A percentile compares a stretch with the other conserved stretches of the same genome.
Conservation (phyloP, 2,329 filamentous ascomycete genomes). For the Dothistroma septosporum region DNA sequence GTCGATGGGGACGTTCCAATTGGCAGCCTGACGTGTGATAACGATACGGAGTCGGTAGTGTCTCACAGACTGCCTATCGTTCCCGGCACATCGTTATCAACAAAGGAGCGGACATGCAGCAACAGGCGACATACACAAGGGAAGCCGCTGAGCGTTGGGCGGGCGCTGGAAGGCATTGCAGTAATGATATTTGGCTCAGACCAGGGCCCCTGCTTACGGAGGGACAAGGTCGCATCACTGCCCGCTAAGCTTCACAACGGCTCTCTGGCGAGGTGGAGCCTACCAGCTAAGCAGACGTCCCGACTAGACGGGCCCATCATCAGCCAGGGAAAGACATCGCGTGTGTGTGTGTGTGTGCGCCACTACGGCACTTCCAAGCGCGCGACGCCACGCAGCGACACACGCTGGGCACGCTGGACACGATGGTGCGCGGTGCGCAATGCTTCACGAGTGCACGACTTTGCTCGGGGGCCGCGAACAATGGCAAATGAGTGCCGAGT, state of each 20-base stretch:
- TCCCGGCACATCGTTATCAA: constrained; percentile 11
- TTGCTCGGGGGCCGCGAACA: not conserved
- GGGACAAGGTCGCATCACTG: constrained; percentile 1
- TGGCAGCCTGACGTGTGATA: constrained; percentile 3
- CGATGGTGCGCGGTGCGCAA: not conserved
- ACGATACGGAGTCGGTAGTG: constrained; percentile 5
- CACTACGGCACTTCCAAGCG: not conserved
- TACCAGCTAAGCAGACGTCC: not conserved
- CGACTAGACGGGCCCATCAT: not conserved
- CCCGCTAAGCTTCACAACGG: constrained; percentile 10
- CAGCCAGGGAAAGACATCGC: constrained; percentile 3
- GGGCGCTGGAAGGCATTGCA: not conserved
- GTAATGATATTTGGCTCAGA: constrained; percentile 2
- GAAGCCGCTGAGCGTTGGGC: not conserved
- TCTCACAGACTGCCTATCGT: constrained; percentile 8
- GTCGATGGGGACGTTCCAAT: constrained; percentile 6
- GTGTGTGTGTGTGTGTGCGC: constrained; percentile 10
- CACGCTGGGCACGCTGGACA: not conserved
- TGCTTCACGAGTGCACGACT: not conserved
- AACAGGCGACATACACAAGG: constrained; percentile 5
- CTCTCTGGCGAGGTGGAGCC: constrained; percentile 1
- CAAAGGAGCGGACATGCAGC: constrained; percentile 17
- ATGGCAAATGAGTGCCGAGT: not conserved
- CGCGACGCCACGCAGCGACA: not conserved
- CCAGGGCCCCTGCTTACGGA: not conserved